A percentile compares a stretch with the other conserved stretches of the same genome.
These are phyloP conservation scores for Aspergillus viridinutans DNA, from an alignment of 2,329 filamentous ascomycete genomes.

Conservation along the genomic window DNA sequence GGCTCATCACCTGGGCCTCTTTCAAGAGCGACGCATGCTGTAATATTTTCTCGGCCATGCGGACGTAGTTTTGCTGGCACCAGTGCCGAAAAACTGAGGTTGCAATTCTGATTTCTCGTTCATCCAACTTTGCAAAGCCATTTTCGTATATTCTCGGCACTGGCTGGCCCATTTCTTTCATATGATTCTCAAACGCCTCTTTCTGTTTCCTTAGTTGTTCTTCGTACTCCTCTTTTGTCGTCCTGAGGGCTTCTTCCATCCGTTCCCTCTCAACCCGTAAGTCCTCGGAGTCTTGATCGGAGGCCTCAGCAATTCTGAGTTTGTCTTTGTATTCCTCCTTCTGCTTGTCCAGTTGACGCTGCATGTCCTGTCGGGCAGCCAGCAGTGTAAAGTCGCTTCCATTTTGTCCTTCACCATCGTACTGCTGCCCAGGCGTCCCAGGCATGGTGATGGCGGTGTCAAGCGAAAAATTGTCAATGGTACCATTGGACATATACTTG, in stretches of 20 bases:
- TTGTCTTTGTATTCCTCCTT: conserved; percentile 79
- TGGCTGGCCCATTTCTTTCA: conserved; percentile 65
- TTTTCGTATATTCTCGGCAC: conserved; percentile 51
- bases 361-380: conserved; percentile 75
- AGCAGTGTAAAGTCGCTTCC: conserved; percentile 58
- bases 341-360: conserved; percentile 74
- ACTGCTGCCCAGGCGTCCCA: conserved; percentile 72
- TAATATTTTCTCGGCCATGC: conserved; percentile 87
- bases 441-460: conserved; percentile 94
- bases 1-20: conserved; percentile 96
- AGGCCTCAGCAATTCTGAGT: conserved; percentile 68
- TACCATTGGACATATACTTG: conserved; percentile 93
- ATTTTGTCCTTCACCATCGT: conserved; percentile 57
- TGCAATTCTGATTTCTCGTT: conserved; percentile 68
- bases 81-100: conserved; percentile 67
- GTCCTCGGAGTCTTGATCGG: conserved; percentile 71
- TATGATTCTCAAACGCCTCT: conserved; percentile 76
- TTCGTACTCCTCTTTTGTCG: conserved; percentile 84
- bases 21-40: conserved; percentile 85
- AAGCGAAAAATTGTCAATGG: conserved; percentile 90
- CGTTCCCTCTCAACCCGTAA: conserved; percentile 74
- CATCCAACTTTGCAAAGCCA: conserved; percentile 54
- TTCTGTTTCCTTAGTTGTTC: conserved; percentile 78
- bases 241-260: conserved; percentile 77
- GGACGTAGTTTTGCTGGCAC: conserved; percentile 80